These are phyloP conservation scores for Pseudoturritis turrita DNA, from an alignment of 345 rosid species.

Conservation along the genomic window DNA sequence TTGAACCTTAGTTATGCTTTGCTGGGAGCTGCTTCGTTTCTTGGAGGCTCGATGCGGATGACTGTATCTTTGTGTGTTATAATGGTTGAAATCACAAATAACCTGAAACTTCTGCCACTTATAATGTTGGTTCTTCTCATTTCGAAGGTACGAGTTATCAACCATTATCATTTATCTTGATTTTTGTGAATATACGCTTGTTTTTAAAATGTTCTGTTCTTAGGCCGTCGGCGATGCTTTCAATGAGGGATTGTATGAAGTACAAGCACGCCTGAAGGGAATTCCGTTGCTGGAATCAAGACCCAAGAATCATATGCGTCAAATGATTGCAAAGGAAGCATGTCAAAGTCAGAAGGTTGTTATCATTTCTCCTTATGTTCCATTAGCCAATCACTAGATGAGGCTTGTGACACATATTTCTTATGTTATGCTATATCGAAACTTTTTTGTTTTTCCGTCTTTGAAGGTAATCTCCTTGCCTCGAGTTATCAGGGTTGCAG, in stretches of 20 bases:
- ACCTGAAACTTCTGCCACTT: constrained; percentile 85
- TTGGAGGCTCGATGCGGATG: constrained; percentile 99
- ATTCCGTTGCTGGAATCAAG: constrained; percentile 88
- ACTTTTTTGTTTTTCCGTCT: background rate
- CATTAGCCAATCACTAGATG: constrained; percentile 1
- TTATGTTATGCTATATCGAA: background rate
- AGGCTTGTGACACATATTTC: background rate
- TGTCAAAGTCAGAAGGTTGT: constrained; percentile 79
- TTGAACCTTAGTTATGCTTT: constrained; percentile 70
- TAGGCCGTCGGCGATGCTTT: constrained; percentile 99
- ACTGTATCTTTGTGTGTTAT: constrained; percentile 96
- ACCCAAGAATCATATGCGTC: constrained; percentile 84
- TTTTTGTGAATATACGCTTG: background rate
- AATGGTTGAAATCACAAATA: constrained; percentile 97
- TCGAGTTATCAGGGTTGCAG: constrained; percentile 83
- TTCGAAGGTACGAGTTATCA: constrained; percentile 62
- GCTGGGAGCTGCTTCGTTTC: constrained; percentile 98
- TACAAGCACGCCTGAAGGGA: constrained; percentile 72
- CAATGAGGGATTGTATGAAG: constrained; percentile 93
- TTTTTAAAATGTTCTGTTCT: constrained; percentile 8
- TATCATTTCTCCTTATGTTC: background rate
- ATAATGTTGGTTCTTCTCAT: constrained; percentile 98
- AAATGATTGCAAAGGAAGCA: constrained; percentile 71
- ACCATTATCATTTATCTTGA: constrained; percentile 10
- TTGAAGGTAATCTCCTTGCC: constrained; percentile 82